Evolutionary conservation across 345 rosid species (phyloP).

Genomic region (Hibiscus tridactylites): DNA sequence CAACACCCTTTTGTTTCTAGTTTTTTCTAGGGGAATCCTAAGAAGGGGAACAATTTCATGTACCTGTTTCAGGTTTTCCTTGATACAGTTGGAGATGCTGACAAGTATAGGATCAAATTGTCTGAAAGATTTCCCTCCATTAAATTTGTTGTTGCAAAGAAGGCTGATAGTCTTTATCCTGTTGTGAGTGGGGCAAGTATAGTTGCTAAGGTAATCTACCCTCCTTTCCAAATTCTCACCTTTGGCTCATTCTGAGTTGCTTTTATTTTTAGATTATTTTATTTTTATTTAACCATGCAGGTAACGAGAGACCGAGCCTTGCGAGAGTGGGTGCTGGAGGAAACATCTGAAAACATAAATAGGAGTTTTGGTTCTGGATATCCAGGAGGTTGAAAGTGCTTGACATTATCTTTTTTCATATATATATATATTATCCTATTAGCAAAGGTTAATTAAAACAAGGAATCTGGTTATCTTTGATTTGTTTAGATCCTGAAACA

Average conservation of each 20-base stretch:
- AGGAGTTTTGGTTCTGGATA: slow-evolving; percentile 93
- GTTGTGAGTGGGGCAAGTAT: slow-evolving; percentile 96
- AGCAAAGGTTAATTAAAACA: background rate
- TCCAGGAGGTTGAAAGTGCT: slow-evolving; percentile 65
- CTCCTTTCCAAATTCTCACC: background rate
- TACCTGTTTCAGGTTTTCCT: slow-evolving; percentile 55
- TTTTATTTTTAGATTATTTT: background rate
- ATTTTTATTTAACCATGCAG: slow-evolving; percentile 29
- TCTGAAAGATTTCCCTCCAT: slow-evolving; percentile 74
- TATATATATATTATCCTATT: background rate
- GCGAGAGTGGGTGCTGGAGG: slow-evolving; percentile 73
- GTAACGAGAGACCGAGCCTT: slow-evolving; percentile 90
- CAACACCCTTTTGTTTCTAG: background rate
- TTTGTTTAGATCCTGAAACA: slow-evolving; percentile 68
- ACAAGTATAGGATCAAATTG: slow-evolving; percentile 69
- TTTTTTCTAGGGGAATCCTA: background rate
- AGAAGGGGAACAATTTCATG: slow-evolving; percentile 4
- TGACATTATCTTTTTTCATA: background rate
- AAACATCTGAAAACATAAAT: slow-evolving; percentile 59
- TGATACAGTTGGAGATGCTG: slow-evolving; percentile 91
- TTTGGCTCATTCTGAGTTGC: background rate
- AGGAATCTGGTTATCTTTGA: slow-evolving; percentile 16
- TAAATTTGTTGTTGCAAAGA: slow-evolving; percentile 86
- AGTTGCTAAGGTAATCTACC: slow-evolving; percentile 75
- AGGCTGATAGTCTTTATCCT: slow-evolving; percentile 95